Percentiles rank a stretch among this genome's conserved stretches.
These are phyloP conservation scores for Sungouiozyma ichnusensis DNA, from an alignment of 805 yeast genomes.

Conservation along the genomic window DNA sequence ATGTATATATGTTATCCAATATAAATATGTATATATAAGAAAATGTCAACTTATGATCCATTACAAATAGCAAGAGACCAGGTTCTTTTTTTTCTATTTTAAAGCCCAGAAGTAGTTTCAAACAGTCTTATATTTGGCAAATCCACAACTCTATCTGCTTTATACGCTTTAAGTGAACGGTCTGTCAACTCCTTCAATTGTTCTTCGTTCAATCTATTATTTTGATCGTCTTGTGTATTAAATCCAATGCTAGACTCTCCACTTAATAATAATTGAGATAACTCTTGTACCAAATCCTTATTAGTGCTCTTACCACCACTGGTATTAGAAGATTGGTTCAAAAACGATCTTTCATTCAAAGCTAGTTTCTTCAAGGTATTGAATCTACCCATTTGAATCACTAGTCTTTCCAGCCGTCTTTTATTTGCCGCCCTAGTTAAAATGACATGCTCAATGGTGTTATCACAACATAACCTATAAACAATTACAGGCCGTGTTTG, in stretches of 20 bases:
- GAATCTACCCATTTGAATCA: conserved; percentile 56
- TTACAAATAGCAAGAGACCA: not conserved
- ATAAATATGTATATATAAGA: not conserved
- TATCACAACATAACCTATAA: conserved; percentile 63
- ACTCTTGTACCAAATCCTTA: conserved; percentile 30
- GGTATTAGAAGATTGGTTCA: conserved; percentile 6
- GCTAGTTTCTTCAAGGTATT: conserved; percentile 34
- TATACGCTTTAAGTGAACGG: conserved; percentile 37
- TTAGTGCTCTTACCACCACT: conserved; percentile 19
- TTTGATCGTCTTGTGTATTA: conserved; percentile 10
- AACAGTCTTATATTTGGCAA: conserved; percentile 32
- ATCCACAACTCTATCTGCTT: conserved; percentile 15
- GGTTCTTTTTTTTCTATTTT: too few species aligned
- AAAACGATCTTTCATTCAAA: conserved; percentile 22
- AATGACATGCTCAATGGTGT: conserved; percentile 77
- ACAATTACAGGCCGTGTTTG: conserved; percentile 76
- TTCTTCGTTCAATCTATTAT: conserved; percentile 26
- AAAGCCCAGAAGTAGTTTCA: conserved; percentile 28
- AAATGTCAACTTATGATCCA: not conserved
- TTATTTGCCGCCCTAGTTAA: conserved; percentile 72
- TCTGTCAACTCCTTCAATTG: conserved; percentile 44
- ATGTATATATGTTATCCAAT: not conserved
- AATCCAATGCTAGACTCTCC: conserved; percentile 32
- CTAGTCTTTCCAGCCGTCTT: conserved; percentile 64
- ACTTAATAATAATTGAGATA: conserved; percentile 32